These are phyloP conservation scores for Geosmithia putterillii DNA, from an alignment of 2,329 filamentous ascomycete genomes.

Conservation along the genomic window DNA sequence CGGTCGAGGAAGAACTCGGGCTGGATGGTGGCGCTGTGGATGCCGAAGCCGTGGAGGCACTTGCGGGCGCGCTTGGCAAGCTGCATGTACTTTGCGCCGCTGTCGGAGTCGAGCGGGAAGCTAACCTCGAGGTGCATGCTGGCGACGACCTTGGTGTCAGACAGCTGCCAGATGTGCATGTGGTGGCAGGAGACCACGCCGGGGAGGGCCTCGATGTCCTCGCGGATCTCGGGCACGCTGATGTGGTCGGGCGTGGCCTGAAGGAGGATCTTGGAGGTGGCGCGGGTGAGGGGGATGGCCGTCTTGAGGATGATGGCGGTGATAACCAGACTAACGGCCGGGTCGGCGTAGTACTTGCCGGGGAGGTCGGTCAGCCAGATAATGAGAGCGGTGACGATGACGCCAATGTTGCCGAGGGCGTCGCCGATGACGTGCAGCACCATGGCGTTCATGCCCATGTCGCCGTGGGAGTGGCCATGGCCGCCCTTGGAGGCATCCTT, in stretches of 20 bases:
- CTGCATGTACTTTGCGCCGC: constrained; percentile 75
- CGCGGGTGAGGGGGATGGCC: constrained; percentile 66
- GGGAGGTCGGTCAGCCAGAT: constrained; percentile 84
- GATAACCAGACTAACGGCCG: constrained; percentile 85
- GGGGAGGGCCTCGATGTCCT: constrained; percentile 76
- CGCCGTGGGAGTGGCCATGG: constrained; percentile 66
- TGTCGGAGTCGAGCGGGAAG: constrained; percentile 77
- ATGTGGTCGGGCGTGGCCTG: constrained; percentile 89
- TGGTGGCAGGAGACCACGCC: constrained; percentile 90
- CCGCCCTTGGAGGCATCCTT: constrained; percentile 47
- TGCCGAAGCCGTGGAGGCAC: constrained; percentile 90
- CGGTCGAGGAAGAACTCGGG: constrained; percentile 65
- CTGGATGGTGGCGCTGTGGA: constrained; percentile 95
- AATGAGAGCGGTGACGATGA: constrained; percentile 69
- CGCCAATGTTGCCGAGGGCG: constrained; percentile 75
- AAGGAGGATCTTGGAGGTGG: constrained; percentile 76
- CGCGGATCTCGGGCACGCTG: constrained; percentile 77
- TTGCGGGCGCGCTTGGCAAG: constrained; percentile 71
- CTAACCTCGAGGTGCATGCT: constrained; percentile 87
- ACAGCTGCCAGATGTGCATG: constrained; percentile 95
- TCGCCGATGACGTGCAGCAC: constrained; percentile 69
- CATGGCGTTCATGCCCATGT: constrained; percentile 92
- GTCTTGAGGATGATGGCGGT: constrained; percentile 66
- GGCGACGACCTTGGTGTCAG: constrained; percentile 86
- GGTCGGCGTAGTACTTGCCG: constrained; percentile 81